These are phyloP conservation scores for Crithidia bombi DNA, from an alignment of 208 protist genomes.

Conservation along the genomic window DNA sequence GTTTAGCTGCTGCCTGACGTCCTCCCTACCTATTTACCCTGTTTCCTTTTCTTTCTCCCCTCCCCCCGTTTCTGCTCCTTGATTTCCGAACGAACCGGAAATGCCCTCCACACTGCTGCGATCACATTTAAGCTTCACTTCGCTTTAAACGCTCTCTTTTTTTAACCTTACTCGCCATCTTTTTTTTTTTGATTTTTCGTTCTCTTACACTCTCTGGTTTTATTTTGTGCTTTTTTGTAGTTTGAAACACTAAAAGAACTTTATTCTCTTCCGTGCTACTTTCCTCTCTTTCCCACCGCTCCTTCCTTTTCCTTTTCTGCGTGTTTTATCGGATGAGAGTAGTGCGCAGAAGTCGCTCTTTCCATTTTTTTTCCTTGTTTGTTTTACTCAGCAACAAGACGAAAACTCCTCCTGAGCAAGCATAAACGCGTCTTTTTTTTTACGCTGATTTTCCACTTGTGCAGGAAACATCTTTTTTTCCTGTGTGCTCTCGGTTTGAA, in stretches of 20 bases:
- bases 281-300: not conserved
- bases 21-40: not conserved
- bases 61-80: not conserved
- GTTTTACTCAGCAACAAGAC: slow-evolving; percentile 9
- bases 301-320: slow-evolving; percentile 6
- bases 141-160: not conserved
- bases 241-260: no score
- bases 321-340: not conserved
- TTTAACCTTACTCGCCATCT: not conserved
- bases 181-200: slow-evolving; percentile 9
- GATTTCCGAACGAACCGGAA: not conserved
- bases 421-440: no score
- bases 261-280: not conserved
- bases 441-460: no score
- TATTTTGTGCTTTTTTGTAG: not conserved
- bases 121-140: not conserved
- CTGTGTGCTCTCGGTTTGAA: no score
- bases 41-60: not conserved
- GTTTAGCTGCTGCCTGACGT: no score
- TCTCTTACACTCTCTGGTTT: not conserved
- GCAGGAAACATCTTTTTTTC: no score
- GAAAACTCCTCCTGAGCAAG: no score
- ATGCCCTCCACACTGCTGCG: not conserved
- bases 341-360: not conserved
- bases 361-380: slow-evolving; percentile 12